Evolutionary conservation across 768 basidiomycete species (phyloP), one percentile per base, ranked within the genome.

Genomic region (Ramaria sp.): DNA sequence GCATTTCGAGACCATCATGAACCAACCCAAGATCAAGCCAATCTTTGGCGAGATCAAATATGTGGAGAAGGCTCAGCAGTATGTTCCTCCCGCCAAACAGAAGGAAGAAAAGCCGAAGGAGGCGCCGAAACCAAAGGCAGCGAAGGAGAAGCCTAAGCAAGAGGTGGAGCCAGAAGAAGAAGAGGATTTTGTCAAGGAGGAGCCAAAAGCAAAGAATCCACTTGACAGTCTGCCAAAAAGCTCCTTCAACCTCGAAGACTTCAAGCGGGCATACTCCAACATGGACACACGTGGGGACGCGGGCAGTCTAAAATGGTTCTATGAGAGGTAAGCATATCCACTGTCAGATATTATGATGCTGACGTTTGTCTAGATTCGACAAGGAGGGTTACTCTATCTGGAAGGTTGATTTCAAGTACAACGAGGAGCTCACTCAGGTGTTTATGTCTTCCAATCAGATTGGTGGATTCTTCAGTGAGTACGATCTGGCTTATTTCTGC

Each of bases 181-280:
- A 5, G 85, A 84, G 57, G 72, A 74, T 56, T 68, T 76, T 44
- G 81, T 86, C 25, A 82, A 85, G 22, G 80, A 78, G 48, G 91
- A 87, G 70, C 90, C 94, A 61, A 95, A 95, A 68, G 78, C 71
- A 55, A 93, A 94, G 80, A 95, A 96, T 78, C 95, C 95, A 25
- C 82, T 95, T 50, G 95, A 96, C 60, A 77, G 79, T 58, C 81
- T 97, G 38, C 91, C 92, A 61, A 94, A 89, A 70, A 86, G 88
- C 10, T 71, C 78, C 5, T 82, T 89, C 70, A 91, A 91, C 74
- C 81, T 92, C 55, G 88, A 95, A 69, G 92, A 97, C 71, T 96
- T 91, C 92, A 97, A 97, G 70, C 84, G 90, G 43, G 85, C 88
- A 42, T 99, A 98, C 77, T 96, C 93, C 63, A 98, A 97, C 85